Base-by-base conservation (phyloP, 345 rosid genomes). In the Moricandia arvensis region DNA sequence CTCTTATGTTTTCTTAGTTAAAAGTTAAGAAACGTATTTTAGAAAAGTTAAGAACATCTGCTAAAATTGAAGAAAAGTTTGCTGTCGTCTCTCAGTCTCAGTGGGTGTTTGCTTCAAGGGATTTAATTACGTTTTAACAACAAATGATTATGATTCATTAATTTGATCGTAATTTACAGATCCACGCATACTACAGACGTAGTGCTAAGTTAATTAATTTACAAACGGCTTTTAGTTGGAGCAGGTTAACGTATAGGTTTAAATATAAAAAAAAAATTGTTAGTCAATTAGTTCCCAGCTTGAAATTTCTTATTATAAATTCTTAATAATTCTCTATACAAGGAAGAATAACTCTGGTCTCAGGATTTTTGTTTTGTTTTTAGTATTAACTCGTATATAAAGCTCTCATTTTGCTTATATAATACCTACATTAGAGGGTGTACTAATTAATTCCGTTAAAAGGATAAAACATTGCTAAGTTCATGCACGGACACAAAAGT, bases 401-500 rank as follows among this genome's bases (percentile, higher is more conserved):
- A 4, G 10, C 2, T 13, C 2, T 15, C 11, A 65, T 2, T 43
- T 12, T 12, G 31, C 5, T 29, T 29, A 29, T 29, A 29, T 29
- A 29, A 29, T 29, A 29, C 31, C 31, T 29, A 29, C 6, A 35
- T 7, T 35, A 35, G 38, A 35, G 9, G 38, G 38, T 35, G 9
- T 35, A 7, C 8, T 35, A 7, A 35, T 35, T 7, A 35, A 35
- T 35, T 8, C 38, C 38, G 3, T 13, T 47, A 68, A 12, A 13
- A 17, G 27, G 57, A 55, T 59, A 63, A 45, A 77, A 58, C 54
- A 58, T 77, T 27, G 29, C 38, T 62, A 69, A 64, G 71, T 69
- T 76, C 75, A 77, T 60, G 72, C 80, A 77, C 80, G 72, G 76
- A 59, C 68, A 27, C 76, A 77, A 77, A 76, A 77, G 76, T 77